Evolutionary conservation across 2,329 filamentous ascomycete genomes (phyloP).

Genomic region (Fusarium pseudonygamai): DNA sequence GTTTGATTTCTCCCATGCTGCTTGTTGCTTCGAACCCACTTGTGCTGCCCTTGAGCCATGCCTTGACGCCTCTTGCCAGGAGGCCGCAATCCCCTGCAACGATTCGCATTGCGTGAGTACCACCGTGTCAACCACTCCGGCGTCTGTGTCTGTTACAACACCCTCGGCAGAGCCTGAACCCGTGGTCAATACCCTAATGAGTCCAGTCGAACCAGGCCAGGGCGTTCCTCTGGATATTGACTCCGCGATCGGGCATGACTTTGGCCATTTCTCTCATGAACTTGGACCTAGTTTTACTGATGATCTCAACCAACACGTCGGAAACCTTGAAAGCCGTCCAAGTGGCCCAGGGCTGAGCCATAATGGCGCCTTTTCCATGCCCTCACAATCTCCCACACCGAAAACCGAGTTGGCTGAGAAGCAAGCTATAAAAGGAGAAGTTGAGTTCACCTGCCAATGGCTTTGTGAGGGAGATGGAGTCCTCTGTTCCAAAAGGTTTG

Average conservation of each 20-base stretch:
- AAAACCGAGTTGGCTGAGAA: slow-evolving; percentile 24
- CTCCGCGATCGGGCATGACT: slow-evolving; percentile 12
- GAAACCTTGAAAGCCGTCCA: slow-evolving; percentile 5
- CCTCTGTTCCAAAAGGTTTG: slow-evolving; percentile 51
- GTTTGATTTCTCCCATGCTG: slow-evolving; percentile 34
- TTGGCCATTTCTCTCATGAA: slow-evolving; percentile 14
- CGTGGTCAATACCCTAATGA: slow-evolving; percentile 22
- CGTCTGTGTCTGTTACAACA: slow-evolving; percentile 44
- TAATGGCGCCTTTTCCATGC: background rate
- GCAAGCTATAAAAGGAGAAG: slow-evolving; percentile 30
- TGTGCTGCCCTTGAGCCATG: slow-evolving; percentile 51
- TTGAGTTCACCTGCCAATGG: slow-evolving; percentile 50
- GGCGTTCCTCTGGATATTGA: slow-evolving; percentile 22
- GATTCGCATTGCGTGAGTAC: slow-evolving; percentile 48
- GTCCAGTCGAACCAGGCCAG: slow-evolving; percentile 21
- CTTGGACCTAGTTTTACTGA: slow-evolving; percentile 16
- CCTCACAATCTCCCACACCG: slow-evolving; percentile 6
- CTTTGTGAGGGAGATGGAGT: slow-evolving; percentile 28
- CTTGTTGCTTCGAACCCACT: slow-evolving; percentile 45
- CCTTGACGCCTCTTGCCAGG: slow-evolving; percentile 45
- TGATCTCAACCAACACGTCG: slow-evolving; percentile 12
- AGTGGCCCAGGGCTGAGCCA: background rate
- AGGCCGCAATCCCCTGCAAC: slow-evolving; percentile 48
- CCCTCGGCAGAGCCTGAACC: slow-evolving; percentile 44
- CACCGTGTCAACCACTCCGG: slow-evolving; percentile 39